Percentiles rank a stretch among this genome's conserved stretches.
These are phyloP conservation scores for Pichia sp. DNA, from an alignment of 1,139 yeast species.

Conservation along the genomic window DNA sequence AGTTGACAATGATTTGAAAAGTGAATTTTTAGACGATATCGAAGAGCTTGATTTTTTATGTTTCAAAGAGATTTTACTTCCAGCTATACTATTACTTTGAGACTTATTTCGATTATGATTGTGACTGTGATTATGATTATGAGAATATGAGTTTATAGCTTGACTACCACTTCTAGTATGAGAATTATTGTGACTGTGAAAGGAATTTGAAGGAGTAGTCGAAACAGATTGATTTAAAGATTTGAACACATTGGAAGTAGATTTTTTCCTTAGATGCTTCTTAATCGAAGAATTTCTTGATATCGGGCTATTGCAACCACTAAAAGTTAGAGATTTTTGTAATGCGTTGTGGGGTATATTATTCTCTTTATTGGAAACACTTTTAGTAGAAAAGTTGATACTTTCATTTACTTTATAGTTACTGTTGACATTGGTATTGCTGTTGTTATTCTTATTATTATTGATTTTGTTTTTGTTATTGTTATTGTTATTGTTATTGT, in stretches of 20 bases:
- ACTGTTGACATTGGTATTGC: neutral
- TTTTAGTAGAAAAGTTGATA: neutral
- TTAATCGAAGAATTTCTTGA: conserved; percentile 12
- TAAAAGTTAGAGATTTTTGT: conserved; percentile 9
- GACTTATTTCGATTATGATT: neutral
- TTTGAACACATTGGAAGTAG: conserved; percentile 8
- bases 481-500: neutral
- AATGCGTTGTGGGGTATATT: conserved; percentile 1
- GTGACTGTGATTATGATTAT: neutral
- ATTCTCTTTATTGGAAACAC: neutral
- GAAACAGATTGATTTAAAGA: neutral
- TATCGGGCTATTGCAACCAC: conserved; percentile 5
- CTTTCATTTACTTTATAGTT: neutral
- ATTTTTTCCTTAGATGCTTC: conserved; percentile 11
- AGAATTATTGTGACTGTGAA: neutral
- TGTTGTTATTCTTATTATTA: too few relatives aligned
- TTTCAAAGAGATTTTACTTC: neutral
- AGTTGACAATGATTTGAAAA: conserved; percentile 7
- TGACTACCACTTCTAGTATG: conserved; percentile 1
- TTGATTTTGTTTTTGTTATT: too few relatives aligned
- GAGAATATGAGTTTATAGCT: neutral
- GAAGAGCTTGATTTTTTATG: conserved; percentile 10
- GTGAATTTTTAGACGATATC: conserved; percentile 4
- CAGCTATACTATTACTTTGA: neutral
- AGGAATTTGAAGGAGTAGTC: neutral